Conservation (phyloP, 768 basidiomycete species). For the Mrakia gelida region DNA sequence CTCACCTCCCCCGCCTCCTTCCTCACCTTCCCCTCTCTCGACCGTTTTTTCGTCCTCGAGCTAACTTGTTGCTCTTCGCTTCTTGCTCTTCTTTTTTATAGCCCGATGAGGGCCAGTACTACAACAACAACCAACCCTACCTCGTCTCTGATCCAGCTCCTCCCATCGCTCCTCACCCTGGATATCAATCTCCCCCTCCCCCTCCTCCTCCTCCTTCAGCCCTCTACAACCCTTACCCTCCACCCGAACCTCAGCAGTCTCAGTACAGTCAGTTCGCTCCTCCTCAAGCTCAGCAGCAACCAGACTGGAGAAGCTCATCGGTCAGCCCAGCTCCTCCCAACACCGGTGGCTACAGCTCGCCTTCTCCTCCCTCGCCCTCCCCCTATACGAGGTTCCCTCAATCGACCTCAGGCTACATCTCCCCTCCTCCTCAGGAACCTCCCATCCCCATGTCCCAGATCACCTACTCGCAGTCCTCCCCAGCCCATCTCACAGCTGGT, state of each 20-base stretch:
- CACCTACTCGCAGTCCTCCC: constrained; percentile 12
- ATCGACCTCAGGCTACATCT: constrained; percentile 11
- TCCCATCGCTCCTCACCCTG: constrained; percentile 9
- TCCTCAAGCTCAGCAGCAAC: constrained; percentile 14
- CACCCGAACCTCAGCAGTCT: neutral
- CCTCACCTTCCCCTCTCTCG: neutral
- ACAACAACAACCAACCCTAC: constrained; percentile 6
- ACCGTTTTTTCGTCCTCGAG: too few species aligned
- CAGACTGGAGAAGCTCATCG: constrained; percentile 2
- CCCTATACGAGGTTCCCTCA: constrained; percentile 17
- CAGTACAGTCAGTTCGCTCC: neutral
- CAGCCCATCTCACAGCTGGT: neutral
- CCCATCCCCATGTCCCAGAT: constrained; percentile 10
- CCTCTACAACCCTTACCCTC: constrained; percentile 12
- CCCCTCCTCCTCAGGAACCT: constrained; percentile 18
- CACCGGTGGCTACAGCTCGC: neutral
- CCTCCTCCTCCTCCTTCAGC: neutral
- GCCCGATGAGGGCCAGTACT: constrained; percentile 16
- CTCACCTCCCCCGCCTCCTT: neutral
- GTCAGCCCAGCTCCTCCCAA: constrained; percentile 6
- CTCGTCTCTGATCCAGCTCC: constrained; percentile 19
- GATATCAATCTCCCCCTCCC: neutral
- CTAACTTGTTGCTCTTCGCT: too few species aligned
- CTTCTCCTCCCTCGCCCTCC: neutral
- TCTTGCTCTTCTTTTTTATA: neutral